Evolutionary conservation across 2,329 filamentous ascomycete genomes (phyloP).

Genomic region (Cordyceps farinosa): DNA sequence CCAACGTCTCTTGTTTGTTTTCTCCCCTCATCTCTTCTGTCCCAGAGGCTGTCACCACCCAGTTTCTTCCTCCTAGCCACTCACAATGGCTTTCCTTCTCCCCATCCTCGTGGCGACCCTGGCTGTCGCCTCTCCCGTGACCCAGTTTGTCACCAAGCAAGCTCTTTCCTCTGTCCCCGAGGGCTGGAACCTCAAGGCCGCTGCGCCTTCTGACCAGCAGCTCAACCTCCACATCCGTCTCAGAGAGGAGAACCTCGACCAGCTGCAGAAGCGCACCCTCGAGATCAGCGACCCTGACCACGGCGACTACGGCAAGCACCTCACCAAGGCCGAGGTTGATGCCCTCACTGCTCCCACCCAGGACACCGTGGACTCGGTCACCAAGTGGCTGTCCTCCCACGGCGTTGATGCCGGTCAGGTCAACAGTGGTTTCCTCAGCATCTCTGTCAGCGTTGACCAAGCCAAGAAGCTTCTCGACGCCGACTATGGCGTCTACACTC

Average conservation of each 20-base stretch:
- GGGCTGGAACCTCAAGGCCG: conserved; percentile 13
- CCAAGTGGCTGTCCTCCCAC: conserved; percentile 17
- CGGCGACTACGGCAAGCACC: conserved; percentile 18
- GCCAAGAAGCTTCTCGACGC: conserved; percentile 16
- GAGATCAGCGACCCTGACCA: conserved; percentile 18
- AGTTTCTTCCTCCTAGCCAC: not conserved
- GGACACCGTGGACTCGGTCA: conserved; percentile 15
- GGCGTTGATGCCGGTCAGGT: conserved; percentile 15
- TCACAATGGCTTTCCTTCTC: conserved; percentile 12
- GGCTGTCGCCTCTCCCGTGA: conserved; percentile 15
- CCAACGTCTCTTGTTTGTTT: not conserved
- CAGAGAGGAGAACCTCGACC: conserved; percentile 17
- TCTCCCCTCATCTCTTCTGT: not conserved
- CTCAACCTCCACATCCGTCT: conserved; percentile 18
- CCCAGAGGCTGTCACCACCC: not conserved
- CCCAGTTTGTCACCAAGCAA: conserved; percentile 16
- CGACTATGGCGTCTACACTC: conserved; percentile 15
- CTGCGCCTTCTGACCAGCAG: conserved; percentile 7
- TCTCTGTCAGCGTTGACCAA: conserved; percentile 7
- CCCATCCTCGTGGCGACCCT: conserved; percentile 17
- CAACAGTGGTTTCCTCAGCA: conserved; percentile 5
- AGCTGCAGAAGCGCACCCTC: conserved; percentile 16
- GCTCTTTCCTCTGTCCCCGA: conserved; percentile 6
- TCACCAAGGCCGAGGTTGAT: conserved; percentile 20
- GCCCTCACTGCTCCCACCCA: conserved; percentile 17